Evolutionary conservation across 495 filamentous ascomycete genomes (phyloP).

Genomic region (Aspergillus steynii): DNA sequence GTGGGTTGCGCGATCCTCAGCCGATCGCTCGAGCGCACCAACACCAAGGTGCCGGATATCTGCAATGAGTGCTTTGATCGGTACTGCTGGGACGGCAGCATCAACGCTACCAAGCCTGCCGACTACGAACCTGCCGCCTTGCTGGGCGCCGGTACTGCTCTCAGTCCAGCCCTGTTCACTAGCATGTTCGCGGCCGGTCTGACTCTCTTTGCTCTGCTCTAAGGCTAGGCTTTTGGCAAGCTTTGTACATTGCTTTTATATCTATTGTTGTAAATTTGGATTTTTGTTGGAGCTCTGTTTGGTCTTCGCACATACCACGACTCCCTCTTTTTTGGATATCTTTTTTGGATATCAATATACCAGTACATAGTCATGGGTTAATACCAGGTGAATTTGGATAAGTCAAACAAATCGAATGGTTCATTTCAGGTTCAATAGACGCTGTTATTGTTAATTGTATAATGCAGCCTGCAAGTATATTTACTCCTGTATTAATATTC

Average conservation of each 20-base stretch:
- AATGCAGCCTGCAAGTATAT: no score
- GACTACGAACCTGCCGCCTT: constrained; percentile 32
- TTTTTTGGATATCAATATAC: not conserved
- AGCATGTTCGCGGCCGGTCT: constrained; percentile 23
- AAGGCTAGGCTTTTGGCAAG: constrained; percentile 1
- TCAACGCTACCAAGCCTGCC: constrained; percentile 31
- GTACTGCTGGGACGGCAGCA: constrained; percentile 72
- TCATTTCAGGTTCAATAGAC: no score
- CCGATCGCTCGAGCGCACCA: constrained; percentile 68
- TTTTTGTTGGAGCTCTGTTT: not conserved
- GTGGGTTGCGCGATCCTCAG: constrained; percentile 88
- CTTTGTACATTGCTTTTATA: not conserved
- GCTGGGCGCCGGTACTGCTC: constrained; percentile 16
- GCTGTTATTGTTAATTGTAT: no score
- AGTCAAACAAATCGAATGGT: not conserved
- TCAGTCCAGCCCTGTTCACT: constrained; percentile 22
- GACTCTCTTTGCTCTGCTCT: constrained; percentile 28
- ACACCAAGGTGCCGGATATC: constrained; percentile 59
- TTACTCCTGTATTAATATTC: no score
- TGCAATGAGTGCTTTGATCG: constrained; percentile 73
- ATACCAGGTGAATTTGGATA: not conserved
- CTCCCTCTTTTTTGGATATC: not conserved
- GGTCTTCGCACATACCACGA: not conserved
- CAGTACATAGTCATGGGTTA: not conserved
- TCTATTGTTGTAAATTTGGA: not conserved